Base-by-base conservation (phyloP, 805 yeast genomes). In the Debaryomyces tyrocola region DNA sequence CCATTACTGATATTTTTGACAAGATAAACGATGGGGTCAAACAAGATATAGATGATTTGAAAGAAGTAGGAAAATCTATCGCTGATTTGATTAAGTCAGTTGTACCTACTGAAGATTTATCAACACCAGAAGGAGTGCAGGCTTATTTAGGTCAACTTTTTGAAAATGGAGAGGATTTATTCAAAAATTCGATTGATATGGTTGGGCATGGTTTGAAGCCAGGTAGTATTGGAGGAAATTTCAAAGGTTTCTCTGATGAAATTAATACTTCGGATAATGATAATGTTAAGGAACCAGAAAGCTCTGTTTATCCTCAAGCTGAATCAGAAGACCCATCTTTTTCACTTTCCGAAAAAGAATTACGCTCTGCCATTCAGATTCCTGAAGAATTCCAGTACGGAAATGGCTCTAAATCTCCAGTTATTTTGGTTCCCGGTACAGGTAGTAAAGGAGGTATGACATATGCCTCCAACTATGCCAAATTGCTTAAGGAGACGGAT, bases 361-460 rank as follows among this genome's bases (percentile, higher is more conserved):
- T 31, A 10, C 33, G 44, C 12, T 9, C 17, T 10, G 44, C 38
- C 9, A 29, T 41, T 8, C 18, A 41, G 8, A 27, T 41, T 14
- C 44, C 33, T 31, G 29, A 31, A 15, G 44, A 33, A 17, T 41
- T 31, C 20, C 29, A 41, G 15, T 41, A 17, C 20, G 34, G 36
- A 18, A 33, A 31, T 6, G 20, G 21, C 18, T 33, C 37, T 9
- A 41, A 41, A 14, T 6, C 21, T 4, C 21, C 31, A 8, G 44
- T 41, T 12, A 14, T 41, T 11, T 33, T 41, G 8, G 38, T 41
- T 17, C 44, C 44, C 10, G 44, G 38, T 17, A 41, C 44, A 11
- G 37, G 44, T 14, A 41, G 38, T 17, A 27, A 17, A n/a, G 28
- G 38, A 17, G 44, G 44, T 20, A 33, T 27, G 34, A 14, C 44